A percentile compares a stretch with the other conserved stretches of the same genome.
Evolutionary conservation across 164 flowering plant genomes (phyloP).

Genomic region (Platanus orientalis): DNA sequence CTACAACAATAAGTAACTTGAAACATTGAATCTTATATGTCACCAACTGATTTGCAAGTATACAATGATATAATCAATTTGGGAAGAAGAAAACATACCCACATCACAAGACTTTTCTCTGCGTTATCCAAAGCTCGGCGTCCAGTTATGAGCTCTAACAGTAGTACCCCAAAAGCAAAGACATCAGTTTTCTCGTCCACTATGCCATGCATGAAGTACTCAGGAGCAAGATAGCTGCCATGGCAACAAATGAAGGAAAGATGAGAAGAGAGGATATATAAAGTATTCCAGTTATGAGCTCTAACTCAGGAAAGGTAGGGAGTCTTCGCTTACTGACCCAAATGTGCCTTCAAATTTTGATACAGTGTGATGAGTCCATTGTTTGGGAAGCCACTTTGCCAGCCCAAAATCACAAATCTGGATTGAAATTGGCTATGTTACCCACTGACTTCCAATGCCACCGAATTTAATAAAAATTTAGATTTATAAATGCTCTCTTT

Average conservation of each 20-base stretch:
- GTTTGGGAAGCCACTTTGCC: conserved; percentile 93
- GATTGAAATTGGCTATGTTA: conserved; percentile 5
- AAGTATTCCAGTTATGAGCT: too few relatives aligned
- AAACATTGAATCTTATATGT: background rate
- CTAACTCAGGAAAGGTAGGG: too few relatives aligned
- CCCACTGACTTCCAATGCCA: background rate
- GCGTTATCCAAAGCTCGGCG: conserved; percentile 63
- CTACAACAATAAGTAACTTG: conserved; percentile 28
- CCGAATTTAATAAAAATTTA: too few relatives aligned
- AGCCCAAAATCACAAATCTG: conserved; percentile 98
- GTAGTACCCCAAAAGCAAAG: conserved; percentile 83
- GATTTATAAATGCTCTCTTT: background rate
- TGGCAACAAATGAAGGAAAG: background rate
- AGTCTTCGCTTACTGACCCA: conserved; percentile 52
- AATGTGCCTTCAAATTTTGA: conserved; percentile 88
- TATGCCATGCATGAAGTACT: conserved; percentile 86
- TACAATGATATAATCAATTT: background rate
- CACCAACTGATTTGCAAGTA: too few relatives aligned
- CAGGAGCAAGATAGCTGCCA: conserved; percentile 91
- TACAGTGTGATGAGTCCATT: conserved; percentile 81
- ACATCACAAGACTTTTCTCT: conserved; percentile 75
- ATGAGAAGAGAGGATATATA: background rate
- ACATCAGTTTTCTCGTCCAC: conserved; percentile 96
- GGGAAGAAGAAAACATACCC: conserved; percentile 51
- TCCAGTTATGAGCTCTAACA: conserved; percentile 79